Conservation (phyloP, 2,329 filamentous ascomycete genomes). For the Fusarium metavorans region DNA sequence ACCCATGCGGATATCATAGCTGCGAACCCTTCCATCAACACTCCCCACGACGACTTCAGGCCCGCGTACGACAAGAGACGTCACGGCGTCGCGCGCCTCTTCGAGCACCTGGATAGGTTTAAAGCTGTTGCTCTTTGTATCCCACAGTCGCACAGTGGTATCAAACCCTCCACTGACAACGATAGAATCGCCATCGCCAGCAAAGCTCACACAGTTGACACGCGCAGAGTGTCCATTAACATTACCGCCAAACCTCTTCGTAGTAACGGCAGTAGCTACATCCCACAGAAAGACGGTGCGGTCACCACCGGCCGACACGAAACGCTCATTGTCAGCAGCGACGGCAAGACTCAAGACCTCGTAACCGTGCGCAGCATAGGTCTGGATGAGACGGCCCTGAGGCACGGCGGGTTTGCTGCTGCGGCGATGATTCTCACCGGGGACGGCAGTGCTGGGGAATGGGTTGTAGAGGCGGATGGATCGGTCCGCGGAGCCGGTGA, state of each 20-base stretch:
- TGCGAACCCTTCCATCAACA: constrained; percentile 84
- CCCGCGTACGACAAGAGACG: constrained; percentile 59
- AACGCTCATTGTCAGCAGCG: constrained; percentile 81
- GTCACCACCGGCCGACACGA: constrained; percentile 90
- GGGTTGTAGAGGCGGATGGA: constrained; percentile 89
- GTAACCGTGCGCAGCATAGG: constrained; percentile 91
- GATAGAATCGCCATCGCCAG: constrained; percentile 79
- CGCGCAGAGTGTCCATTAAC: constrained; percentile 74
- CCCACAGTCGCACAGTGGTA: constrained; percentile 82
- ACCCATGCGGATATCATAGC: constrained; percentile 87
- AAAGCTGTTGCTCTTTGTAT: constrained; percentile 64
- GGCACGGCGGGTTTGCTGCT: constrained; percentile 51
- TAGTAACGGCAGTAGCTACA: constrained; percentile 82
- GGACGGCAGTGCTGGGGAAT: constrained; percentile 59
- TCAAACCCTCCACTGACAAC: constrained; percentile 82
- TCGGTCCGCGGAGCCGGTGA: constrained; percentile 89
- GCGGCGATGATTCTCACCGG: constrained; percentile 38
- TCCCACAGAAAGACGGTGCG: constrained; percentile 95
- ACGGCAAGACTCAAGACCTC: constrained; percentile 87
- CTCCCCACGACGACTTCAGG: constrained; percentile 78
- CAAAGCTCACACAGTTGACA: constrained; percentile 84
- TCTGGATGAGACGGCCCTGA: constrained; percentile 79
- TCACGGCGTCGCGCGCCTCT: constrained; percentile 80
- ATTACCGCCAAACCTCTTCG: constrained; percentile 77
- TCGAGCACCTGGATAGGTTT: constrained; percentile 79